phyloP scores from a whole-genome alignment of 495 filamentous ascomycete genomes.

The Penicillium diatomitis region DNA sequence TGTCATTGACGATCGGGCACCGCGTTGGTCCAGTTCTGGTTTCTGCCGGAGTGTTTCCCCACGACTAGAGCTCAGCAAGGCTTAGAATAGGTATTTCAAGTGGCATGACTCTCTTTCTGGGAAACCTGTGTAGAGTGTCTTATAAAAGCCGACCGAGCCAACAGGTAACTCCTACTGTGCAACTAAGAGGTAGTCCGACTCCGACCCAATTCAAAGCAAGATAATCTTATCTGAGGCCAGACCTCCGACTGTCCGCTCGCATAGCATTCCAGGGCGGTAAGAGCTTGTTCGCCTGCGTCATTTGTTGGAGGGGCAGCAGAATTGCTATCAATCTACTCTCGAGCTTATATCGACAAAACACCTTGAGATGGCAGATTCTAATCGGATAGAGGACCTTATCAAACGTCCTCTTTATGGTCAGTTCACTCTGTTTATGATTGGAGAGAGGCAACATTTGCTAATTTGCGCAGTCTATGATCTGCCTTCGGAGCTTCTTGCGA shows the following conservation, averaged over 20 bases:
- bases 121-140: too few species aligned
- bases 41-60: too few species aligned
- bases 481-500: conserved; percentile 63
- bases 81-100: too few species aligned
- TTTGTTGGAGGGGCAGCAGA: conserved; percentile 10
- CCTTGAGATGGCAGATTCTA: conserved; percentile 10
- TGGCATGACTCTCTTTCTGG: too few species aligned
- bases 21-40: background rate
- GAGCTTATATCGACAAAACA: background rate
- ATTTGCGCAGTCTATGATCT: conserved; percentile 69
- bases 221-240: too few species aligned
- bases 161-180: too few species aligned
- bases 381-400: conserved; percentile 41
- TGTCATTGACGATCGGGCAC: background rate
- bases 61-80: too few species aligned
- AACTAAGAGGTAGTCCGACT: too few species aligned
- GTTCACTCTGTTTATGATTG: background rate
- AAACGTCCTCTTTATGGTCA: conserved; percentile 55
- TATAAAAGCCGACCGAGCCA: too few species aligned
- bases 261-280: conserved; percentile 13
- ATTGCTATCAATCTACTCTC: background rate
- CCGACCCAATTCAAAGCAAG: too few species aligned
- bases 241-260: background rate
- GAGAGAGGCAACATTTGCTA: conserved; percentile 3
- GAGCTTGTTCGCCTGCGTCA: conserved; percentile 11